Conservation (phyloP, 148 eudicot genomes). For the Rhododendron williamsianum region DNA sequence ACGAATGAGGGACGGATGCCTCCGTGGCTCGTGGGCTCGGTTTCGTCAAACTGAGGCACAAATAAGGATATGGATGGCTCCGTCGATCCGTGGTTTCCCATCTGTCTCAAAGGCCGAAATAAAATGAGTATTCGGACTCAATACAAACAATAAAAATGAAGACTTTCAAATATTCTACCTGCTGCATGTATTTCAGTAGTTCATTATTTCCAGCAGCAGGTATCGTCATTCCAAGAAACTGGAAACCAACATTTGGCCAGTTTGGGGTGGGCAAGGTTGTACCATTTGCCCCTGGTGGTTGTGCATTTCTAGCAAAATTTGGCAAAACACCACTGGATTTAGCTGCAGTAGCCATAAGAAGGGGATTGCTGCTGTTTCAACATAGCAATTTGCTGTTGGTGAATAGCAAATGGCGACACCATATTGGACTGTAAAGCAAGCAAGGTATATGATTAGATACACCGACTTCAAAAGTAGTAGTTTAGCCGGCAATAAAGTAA, state of each 20-base stretch:
- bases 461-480: not conserved
- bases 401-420: constrained; percentile 73
- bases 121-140: not conserved
- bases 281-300: constrained; percentile 48
- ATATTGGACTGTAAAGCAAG: constrained; percentile 64
- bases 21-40: no score
- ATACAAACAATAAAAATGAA: not conserved
- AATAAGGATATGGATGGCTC: no score
- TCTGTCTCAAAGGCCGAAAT: constrained; percentile 28
- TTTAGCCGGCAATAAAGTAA: not conserved
- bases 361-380: not conserved
- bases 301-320: constrained; percentile 39
- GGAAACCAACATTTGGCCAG: constrained; percentile 75
- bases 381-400: constrained; percentile 90
- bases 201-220: constrained; percentile 61
- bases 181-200: constrained; percentile 60
- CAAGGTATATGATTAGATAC: not conserved
- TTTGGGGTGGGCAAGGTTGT: constrained; percentile 49
- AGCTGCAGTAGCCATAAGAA: constrained; percentile 87
- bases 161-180: constrained; percentile 36
- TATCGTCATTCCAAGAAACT: constrained; percentile 60
- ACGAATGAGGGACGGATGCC: no score
- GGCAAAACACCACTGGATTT: constrained; percentile 54
- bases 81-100: constrained; percentile 27
- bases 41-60: no score